Evolutionary conservation across 352 stramenopile genomes (phyloP).

Genomic region (Phytopythium cucurbitacearum): DNA sequence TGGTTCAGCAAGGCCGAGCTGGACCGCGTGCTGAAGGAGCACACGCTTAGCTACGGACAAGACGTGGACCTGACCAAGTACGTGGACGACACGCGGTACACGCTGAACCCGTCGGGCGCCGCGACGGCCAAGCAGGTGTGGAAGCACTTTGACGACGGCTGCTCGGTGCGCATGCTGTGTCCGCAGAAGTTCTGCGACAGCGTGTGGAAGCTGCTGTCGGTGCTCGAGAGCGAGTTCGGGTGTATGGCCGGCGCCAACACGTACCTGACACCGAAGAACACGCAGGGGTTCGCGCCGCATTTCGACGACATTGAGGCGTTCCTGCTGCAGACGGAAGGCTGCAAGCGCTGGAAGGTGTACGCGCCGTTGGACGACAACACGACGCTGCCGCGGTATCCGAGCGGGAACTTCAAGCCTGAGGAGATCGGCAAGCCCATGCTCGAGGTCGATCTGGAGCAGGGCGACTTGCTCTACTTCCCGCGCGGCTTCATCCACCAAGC

Average conservation of each 20-base stretch:
- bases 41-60: slow-evolving; percentile 69
- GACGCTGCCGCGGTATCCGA: slow-evolving; percentile 62
- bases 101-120: slow-evolving; percentile 50
- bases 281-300: slow-evolving; percentile 96
- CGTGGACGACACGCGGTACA: slow-evolving; percentile 71
- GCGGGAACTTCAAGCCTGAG: slow-evolving; percentile 70
- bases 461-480: slow-evolving; percentile 90
- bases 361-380: slow-evolving; percentile 41
- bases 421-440: slow-evolving; percentile 76
- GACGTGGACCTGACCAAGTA: slow-evolving; percentile 90
- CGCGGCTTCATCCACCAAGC: slow-evolving; percentile 89
- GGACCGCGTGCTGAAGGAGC: slow-evolving; percentile 67
- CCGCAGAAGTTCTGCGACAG: slow-evolving; percentile 90
- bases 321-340: slow-evolving; percentile 91
- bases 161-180: slow-evolving; percentile 90
- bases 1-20: slow-evolving; percentile 77
- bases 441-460: slow-evolving; percentile 77
- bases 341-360: slow-evolving; percentile 93
- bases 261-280: slow-evolving; percentile 91
- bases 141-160: slow-evolving; percentile 82
- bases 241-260: slow-evolving; percentile 94
- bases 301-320: slow-evolving; percentile 98
- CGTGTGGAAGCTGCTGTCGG: slow-evolving; percentile 89
- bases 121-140: slow-evolving; percentile 68
- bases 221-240: slow-evolving; percentile 92